Evolutionary conservation across 257 asterid genomes (phyloP), one percentile per base, ranked within the genome.

Genomic region (Parsonsia alboflavescens): DNA sequence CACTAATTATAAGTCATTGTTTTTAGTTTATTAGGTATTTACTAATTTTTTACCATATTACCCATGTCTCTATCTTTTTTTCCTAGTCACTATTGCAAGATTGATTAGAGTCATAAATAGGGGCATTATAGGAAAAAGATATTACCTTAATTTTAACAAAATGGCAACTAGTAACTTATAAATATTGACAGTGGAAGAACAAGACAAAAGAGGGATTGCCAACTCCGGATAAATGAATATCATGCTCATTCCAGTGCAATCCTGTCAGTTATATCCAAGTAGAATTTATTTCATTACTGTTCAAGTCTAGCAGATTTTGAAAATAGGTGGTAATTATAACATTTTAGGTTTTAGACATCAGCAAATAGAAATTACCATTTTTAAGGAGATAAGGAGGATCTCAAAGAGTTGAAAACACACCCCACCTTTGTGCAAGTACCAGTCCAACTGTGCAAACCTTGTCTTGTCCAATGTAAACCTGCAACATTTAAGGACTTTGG

Each of bases 181-280:
- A n/a, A n/a, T n/a, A n/a, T n/a, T n/a, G n/a, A n/a, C n/a, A n/a
- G n/a, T n/a, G n/a, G n/a, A n/a, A n/a, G n/a, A n/a, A n/a, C n/a
- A 57, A 57, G 33, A 22, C 10, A 57, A 17, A 30, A 33, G 33
- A 13, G 46, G 30, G 68, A 33, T 33, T 28, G 66, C 66, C 68
- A 63, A 15, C 46, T 63, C 68, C 68, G 15, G 68, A 62, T n/a
- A 62, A 13, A 22, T 62, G 45, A 30, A 62, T 30, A 62, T 62
- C 45, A 28, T 17, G 68, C 68, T 45, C 42, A 12, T 61, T 61
- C 44, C 67, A 61, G 42, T 13, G 39, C 12, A 33, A 28, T 63
- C 68, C 46, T 33, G 68, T 63, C 46, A 63, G 46, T 15, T 15
- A 30, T 33, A 63, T 30, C 46, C 68, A 30, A 62, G 12, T 33